Conservation (phyloP, 179 eudicot genomes). For the Carnegiea gigantea region DNA sequence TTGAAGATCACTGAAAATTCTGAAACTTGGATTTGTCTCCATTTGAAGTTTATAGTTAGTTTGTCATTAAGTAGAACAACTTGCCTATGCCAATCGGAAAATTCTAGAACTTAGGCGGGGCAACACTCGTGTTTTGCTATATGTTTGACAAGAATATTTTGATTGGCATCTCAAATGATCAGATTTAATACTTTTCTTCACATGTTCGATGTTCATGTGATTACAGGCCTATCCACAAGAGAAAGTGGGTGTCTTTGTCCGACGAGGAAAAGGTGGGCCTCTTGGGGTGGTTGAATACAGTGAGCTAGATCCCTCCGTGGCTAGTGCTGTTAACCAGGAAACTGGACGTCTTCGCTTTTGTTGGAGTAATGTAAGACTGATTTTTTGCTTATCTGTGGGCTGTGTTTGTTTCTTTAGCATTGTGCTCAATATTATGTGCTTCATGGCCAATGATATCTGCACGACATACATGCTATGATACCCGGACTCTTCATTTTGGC, state of each 20-base stretch:
- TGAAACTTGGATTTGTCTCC: neutral
- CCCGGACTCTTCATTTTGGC: no score
- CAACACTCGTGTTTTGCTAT: neutral
- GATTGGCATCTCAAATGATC: neutral
- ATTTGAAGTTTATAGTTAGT: neutral
- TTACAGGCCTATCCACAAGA: constrained; percentile 97
- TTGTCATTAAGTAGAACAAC: neutral
- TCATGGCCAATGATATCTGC: neutral
- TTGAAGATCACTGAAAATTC: neutral
- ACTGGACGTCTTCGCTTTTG: constrained; percentile 97
- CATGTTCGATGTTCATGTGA: constrained; percentile 14
- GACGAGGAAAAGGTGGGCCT: constrained; percentile 94
- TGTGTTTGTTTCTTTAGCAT: neutral
- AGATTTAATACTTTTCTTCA: neutral
- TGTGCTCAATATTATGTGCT: neutral
- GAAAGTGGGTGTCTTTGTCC: constrained; percentile 96
- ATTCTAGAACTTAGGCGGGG: neutral
- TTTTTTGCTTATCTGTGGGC: neutral
- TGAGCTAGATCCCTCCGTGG: constrained; percentile 81
- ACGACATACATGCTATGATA: no score
- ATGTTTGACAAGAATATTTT: neutral
- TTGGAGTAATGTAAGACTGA: constrained; percentile 86
- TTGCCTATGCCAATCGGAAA: neutral
- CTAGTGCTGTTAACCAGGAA: constrained; percentile 82
- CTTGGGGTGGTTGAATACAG: constrained; percentile 92